phyloP scores from a whole-genome alignment of 768 basidiomycete genomes.

The Gloeophyllum trabeum region DNA sequence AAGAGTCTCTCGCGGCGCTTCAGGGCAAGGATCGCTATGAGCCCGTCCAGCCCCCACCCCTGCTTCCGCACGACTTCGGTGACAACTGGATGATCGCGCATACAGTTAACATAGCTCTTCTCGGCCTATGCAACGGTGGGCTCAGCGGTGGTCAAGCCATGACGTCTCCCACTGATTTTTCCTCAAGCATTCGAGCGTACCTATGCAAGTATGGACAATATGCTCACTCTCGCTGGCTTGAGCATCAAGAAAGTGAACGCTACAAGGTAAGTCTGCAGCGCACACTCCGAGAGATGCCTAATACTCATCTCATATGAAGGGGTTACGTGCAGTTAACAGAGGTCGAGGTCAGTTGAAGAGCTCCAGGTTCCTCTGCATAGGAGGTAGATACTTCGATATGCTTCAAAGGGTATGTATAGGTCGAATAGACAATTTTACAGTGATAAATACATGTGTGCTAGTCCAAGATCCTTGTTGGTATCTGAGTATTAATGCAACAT shows the following conservation, averaged over 20 bases:
- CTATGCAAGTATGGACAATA: background rate
- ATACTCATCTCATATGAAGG: no score
- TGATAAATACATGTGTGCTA: no score
- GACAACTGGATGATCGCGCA: background rate
- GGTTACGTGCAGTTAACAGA: no score
- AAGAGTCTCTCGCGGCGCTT: constrained; percentile 1
- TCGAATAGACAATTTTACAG: no score
- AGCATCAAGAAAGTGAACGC: background rate
- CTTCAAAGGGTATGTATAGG: no score
- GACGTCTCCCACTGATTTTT: background rate
- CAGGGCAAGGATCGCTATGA: background rate
- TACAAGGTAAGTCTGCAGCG: background rate
- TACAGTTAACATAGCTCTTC: background rate
- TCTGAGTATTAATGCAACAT: no score
- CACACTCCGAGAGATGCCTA: no score
- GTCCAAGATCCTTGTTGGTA: no score
- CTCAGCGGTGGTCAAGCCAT: background rate
- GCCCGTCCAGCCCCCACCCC: background rate
- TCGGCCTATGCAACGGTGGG: constrained; percentile 2
- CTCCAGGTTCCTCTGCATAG: no score
- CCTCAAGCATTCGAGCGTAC: background rate
- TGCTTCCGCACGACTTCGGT: background rate
- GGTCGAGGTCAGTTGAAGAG: no score
- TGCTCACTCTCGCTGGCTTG: background rate
- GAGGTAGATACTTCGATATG: no score